phyloP scores from a whole-genome alignment of 345 rosid genomes.

The Carallia brachiata region DNA sequence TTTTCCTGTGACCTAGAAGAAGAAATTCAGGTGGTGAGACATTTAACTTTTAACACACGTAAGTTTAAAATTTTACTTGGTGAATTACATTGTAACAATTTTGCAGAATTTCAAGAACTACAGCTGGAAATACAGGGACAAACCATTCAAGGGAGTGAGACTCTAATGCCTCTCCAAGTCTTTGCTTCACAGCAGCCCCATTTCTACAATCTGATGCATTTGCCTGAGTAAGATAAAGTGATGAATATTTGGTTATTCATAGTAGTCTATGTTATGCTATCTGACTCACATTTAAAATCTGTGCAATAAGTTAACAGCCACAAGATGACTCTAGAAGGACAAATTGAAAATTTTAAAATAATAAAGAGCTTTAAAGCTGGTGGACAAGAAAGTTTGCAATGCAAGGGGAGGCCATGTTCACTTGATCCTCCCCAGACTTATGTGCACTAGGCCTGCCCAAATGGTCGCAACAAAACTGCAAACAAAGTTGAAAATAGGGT shows the following conservation, averaged over 20 bases:
- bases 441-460: neutral
- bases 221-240: slow-evolving; percentile 41
- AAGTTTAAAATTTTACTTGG: neutral
- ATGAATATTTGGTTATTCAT: neutral
- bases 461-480: slow-evolving; percentile 1
- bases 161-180: slow-evolving; percentile 76
- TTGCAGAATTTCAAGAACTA: slow-evolving; percentile 3
- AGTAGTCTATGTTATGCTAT: neutral
- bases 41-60: neutral
- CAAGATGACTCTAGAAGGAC: neutral
- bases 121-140: slow-evolving; percentile 12
- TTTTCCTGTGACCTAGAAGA: slow-evolving; percentile 66
- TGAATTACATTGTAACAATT: slow-evolving; percentile 15
- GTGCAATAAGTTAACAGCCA: neutral
- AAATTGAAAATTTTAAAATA: neutral
- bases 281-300: neutral
- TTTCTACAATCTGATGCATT: slow-evolving; percentile 87
- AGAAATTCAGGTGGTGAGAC: neutral
- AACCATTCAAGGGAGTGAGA: slow-evolving; percentile 77
- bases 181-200: slow-evolving; percentile 75
- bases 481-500: slow-evolving; percentile 13
- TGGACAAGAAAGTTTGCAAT: neutral
- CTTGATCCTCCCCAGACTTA: neutral
- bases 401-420: neutral
- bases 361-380: neutral